Percentiles rank a stretch among this genome's conserved stretches.
phyloP scores from a whole-genome alignment of 805 yeast species.

The Brettanomyces sp. region DNA sequence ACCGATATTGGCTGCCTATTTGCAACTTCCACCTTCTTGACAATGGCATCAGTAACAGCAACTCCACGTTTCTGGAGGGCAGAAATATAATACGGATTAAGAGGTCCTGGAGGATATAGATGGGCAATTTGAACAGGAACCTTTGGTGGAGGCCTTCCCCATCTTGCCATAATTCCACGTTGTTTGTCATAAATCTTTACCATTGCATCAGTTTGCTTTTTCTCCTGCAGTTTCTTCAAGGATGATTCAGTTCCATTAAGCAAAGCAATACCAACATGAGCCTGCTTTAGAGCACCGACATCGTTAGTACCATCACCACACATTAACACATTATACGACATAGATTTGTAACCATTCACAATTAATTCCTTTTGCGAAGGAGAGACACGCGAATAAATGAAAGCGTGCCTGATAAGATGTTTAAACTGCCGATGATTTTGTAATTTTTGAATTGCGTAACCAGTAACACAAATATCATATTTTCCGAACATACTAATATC shows the following conservation, averaged over 20 bases:
- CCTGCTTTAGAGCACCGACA: constrained; percentile 98
- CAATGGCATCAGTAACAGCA: constrained; percentile 65
- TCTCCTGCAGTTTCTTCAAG: constrained; percentile 79
- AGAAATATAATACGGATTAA: constrained; percentile 77
- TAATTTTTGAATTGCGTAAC: constrained; percentile 71
- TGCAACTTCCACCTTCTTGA: constrained; percentile 47
- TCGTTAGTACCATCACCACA: constrained; percentile 99
- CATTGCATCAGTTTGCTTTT: constrained; percentile 55
- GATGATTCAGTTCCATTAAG: constrained; percentile 95
- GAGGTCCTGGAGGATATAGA: constrained; percentile 90
- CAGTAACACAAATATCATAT: constrained; percentile 86
- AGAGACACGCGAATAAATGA: constrained; percentile 97
- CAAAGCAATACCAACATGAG: constrained; percentile 96
- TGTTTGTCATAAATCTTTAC: constrained; percentile 76
- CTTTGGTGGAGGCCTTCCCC: constrained; percentile 79
- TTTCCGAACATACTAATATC: constrained; percentile 44
- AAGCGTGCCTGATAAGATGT: constrained; percentile 74
- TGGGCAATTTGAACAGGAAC: constrained; percentile 88
- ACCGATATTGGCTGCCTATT: constrained; percentile 19
- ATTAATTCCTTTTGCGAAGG: constrained; percentile 93
- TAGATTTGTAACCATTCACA: constrained; percentile 68
- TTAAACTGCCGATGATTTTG: constrained; percentile 59
- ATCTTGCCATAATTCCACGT: constrained; percentile 62
- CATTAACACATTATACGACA: constrained; percentile 92
- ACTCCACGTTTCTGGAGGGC: constrained; percentile 83